phyloP scores from a whole-genome alignment of 2,329 filamentous ascomycete genomes.

The Phoma herbarum region DNA sequence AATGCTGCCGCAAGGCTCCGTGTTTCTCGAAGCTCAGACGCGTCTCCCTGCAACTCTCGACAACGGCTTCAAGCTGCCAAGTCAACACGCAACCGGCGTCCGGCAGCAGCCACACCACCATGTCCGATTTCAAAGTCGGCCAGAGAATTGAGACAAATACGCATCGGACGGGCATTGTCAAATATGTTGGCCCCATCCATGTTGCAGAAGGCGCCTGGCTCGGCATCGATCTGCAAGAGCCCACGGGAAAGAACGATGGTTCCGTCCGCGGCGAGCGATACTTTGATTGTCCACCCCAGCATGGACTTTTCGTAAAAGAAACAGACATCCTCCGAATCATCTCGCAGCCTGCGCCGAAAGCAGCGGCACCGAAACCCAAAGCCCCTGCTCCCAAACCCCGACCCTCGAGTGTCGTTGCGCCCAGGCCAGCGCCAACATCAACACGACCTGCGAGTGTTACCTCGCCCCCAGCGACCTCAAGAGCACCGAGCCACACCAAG shows the following conservation, averaged over 20 bases:
- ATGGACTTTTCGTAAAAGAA: slow-evolving; percentile 89
- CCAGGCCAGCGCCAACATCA: slow-evolving; percentile 23
- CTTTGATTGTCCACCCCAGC: slow-evolving; percentile 75
- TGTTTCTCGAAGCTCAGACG: slow-evolving; percentile 17
- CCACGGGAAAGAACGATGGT: slow-evolving; percentile 92
- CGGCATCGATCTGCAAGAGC: slow-evolving; percentile 84
- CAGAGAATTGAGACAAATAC: slow-evolving; percentile 82
- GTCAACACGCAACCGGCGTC: slow-evolving; percentile 21
- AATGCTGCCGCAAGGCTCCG: slow-evolving; percentile 9
- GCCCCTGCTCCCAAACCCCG: slow-evolving; percentile 30
- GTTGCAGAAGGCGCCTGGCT: slow-evolving; percentile 91
- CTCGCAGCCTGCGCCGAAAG: slow-evolving; percentile 54
- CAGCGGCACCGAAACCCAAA: slow-evolving; percentile 26
- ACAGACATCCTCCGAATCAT: slow-evolving; percentile 67
- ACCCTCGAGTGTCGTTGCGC: slow-evolving; percentile 35
- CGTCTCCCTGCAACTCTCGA: slow-evolving; percentile 15
- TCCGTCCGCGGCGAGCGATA: slow-evolving; percentile 87
- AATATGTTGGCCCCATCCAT: slow-evolving; percentile 79
- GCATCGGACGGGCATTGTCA: slow-evolving; percentile 77
- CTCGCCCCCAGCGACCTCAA: slow-evolving; percentile 16
- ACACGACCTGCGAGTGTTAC: slow-evolving; percentile 26
- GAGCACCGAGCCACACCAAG: slow-evolving; percentile 22
- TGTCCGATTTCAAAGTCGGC: slow-evolving; percentile 58
- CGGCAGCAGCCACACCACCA: slow-evolving; percentile 23
- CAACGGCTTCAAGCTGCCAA: slow-evolving; percentile 21